phyloP scores from a whole-genome alignment of 169 alveolate species.

The Plasmodium fragile region DNA sequence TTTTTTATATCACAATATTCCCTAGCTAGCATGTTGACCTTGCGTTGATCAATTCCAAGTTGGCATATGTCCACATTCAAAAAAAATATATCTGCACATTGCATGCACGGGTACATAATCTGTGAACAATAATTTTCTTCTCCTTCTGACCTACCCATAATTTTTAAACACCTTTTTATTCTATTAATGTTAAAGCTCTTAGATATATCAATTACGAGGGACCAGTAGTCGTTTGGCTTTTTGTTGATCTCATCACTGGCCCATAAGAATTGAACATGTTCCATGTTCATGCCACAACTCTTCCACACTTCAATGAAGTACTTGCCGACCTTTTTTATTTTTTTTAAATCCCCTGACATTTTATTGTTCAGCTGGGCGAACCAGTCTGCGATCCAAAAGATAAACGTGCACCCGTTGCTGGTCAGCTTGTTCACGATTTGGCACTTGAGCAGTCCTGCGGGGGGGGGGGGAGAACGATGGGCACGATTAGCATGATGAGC shows the following conservation, averaged over 20 bases:
- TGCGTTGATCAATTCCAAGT: conserved; percentile 99
- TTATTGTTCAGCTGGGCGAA: conserved; percentile 98
- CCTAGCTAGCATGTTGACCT: conserved; percentile 98
- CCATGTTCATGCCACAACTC: conserved; percentile 99
- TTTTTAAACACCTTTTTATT: conserved; percentile 97
- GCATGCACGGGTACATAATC: conserved; percentile 97
- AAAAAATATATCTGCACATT: conserved; percentile 99
- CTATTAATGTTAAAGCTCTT: conserved; percentile 93
- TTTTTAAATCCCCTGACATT: conserved; percentile 98
- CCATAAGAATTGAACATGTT: conserved; percentile 97
- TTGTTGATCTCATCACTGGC: conserved; percentile 98
- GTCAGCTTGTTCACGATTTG: conserved; percentile 95
- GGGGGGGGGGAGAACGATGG: not conserved
- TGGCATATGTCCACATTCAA: conserved; percentile 98
- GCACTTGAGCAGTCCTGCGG: conserved; percentile 81
- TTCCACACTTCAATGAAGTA: conserved; percentile 99
- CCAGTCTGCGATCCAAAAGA: conserved; percentile 99
- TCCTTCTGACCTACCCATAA: conserved; percentile 98
- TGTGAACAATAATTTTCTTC: conserved; percentile 95
- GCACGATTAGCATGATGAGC: not conserved
- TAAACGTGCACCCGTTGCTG: conserved; percentile 96
- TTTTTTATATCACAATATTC: conserved; percentile 92
- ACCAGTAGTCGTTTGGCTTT: conserved; percentile 97
- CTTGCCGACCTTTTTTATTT: conserved; percentile 95
- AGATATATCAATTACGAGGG: conserved; percentile 96